Evolutionary conservation across 2,329 filamentous ascomycete genomes (phyloP).

Genomic region (Colletotrichum cuscutae): DNA sequence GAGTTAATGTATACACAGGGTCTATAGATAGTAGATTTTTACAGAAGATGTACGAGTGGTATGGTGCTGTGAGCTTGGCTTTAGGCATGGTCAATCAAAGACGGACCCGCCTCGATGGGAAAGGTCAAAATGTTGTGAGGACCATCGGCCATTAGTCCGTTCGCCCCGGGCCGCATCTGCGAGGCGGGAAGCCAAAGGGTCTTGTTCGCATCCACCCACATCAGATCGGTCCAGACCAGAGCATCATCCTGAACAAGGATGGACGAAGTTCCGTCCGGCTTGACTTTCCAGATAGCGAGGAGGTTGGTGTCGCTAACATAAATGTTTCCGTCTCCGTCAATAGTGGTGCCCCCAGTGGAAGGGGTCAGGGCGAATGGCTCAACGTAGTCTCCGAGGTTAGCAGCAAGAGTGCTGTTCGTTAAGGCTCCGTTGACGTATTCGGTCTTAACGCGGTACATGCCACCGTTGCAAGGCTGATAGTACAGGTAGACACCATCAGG

Average conservation of each 20-base stretch:
- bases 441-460: conserved; percentile 18
- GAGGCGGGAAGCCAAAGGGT: conserved; percentile 15
- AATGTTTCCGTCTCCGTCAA: conserved; percentile 12
- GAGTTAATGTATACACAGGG: too few relatives aligned
- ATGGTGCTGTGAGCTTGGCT: background rate
- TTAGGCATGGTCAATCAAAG: background rate
- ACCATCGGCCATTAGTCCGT: background rate
- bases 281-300: conserved; percentile 11
- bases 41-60: background rate
- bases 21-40: too few relatives aligned
- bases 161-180: conserved; percentile 8
- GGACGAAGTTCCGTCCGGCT: background rate
- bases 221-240: conserved; percentile 10
- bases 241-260: conserved; percentile 11
- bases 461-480: conserved; percentile 21
- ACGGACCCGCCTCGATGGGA: conserved; percentile 8
- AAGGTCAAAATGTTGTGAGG: conserved; percentile 3
- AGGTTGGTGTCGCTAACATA: conserved; percentile 10
- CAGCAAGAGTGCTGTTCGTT: conserved; percentile 12
- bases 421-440: conserved; percentile 8
- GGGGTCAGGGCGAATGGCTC: conserved; percentile 9
- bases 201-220: conserved; percentile 18
- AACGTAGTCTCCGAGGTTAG: background rate
- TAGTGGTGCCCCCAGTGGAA: conserved; percentile 2
- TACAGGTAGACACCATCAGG: conserved; percentile 14